These are phyloP conservation scores for Pholiota molesta DNA, from an alignment of 768 basidiomycete species.

Conservation along the genomic window DNA sequence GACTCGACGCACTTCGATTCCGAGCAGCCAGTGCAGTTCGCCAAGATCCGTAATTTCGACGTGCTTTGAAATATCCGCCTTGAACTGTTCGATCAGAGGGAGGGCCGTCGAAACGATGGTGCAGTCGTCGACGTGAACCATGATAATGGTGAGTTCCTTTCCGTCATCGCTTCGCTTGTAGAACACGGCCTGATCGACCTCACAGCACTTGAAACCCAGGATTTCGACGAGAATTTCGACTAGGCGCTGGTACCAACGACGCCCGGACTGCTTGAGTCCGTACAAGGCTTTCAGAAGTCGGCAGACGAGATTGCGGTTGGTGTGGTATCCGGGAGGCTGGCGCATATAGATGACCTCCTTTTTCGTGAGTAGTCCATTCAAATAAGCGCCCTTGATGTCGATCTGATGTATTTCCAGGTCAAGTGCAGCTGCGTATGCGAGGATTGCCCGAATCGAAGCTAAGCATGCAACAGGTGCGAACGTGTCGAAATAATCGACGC, in stretches of 20 bases:
- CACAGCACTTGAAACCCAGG: constrained; percentile 19
- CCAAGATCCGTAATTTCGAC: constrained; percentile 4
- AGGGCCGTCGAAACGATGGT: constrained; percentile 12
- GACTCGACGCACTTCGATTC: constrained; percentile 29
- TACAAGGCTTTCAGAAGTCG: constrained; percentile 30
- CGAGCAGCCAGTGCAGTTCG: constrained; percentile 27
- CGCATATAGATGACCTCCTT: constrained; percentile 43
- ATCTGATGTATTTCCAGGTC: constrained; percentile 38
- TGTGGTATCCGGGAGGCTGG: constrained; percentile 29
- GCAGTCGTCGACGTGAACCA: constrained; percentile 28
- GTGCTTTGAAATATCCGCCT: background rate
- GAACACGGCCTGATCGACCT: constrained; percentile 30
- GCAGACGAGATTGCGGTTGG: constrained; percentile 16
- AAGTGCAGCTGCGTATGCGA: constrained; percentile 34
- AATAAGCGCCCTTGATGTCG: constrained; percentile 42
- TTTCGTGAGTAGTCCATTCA: constrained; percentile 28
- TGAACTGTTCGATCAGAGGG: background rate
- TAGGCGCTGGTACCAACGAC: constrained; percentile 27
- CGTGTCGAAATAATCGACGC: constrained; percentile 41
- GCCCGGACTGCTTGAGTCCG: constrained; percentile 31
- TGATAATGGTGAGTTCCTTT: too few species aligned
- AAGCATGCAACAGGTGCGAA: constrained; percentile 31
- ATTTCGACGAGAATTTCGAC: constrained; percentile 13
- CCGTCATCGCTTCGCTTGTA: background rate
- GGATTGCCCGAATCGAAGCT: constrained; percentile 25